Conservation (phyloP, 78 protist species). For the Chrysochromulina tobinii region DNA sequence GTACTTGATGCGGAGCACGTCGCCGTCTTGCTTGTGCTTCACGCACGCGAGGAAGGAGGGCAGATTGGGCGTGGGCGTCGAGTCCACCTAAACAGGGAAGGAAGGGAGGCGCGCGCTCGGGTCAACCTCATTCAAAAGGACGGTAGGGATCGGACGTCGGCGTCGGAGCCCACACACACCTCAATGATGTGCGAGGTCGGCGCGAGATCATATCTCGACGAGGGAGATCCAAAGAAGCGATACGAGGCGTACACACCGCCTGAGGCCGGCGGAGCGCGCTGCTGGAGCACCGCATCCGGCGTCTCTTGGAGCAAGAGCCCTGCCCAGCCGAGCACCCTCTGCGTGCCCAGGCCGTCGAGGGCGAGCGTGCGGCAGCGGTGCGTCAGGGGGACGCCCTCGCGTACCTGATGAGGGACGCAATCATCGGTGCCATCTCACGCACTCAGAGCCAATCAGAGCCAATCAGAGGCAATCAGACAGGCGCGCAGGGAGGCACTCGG, state of each 20-base stretch:
- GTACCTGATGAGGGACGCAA: not conserved
- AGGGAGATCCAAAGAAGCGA: conserved; percentile 23
- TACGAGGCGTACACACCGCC: conserved; percentile 28
- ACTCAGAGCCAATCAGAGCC: too few species aligned
- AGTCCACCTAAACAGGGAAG: conserved; percentile 6
- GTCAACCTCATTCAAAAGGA: too few species aligned
- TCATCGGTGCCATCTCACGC: too few species aligned
- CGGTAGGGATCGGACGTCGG: too few species aligned
- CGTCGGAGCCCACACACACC: too few species aligned
- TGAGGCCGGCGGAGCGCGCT: not conserved
- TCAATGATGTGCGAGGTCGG: conserved; percentile 43
- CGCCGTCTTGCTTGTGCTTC: not conserved
- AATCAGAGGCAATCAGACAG: not conserved
- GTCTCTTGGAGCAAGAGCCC: conserved; percentile 22
- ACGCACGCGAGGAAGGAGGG: conserved; percentile 4
- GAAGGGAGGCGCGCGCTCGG: too few species aligned
- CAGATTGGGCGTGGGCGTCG: conserved; percentile 33
- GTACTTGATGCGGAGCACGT: not conserved
- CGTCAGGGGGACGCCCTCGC: not conserved
- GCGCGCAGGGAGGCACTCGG: not conserved
- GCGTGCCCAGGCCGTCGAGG: not conserved
- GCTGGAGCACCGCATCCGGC: conserved; percentile 17
- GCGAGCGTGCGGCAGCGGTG: not conserved
- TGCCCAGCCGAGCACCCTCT: not conserved
- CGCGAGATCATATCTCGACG: conserved; percentile 35